phyloP scores from a whole-genome alignment of 345 rosid genomes.

The Populus euphratica region DNA sequence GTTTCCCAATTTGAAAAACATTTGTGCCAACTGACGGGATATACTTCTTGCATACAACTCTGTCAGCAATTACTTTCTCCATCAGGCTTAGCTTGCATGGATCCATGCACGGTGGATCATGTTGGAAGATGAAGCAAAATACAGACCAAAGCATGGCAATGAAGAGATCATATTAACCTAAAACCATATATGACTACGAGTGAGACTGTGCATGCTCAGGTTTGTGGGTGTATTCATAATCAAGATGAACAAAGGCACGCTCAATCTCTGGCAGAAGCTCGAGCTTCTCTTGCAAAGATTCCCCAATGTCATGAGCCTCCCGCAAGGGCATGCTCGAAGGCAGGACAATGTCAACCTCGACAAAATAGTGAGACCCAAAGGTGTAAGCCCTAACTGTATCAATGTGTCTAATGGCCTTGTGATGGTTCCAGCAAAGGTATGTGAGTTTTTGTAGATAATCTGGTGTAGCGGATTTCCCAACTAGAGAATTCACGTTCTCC shows the following conservation, averaged over 20 bases:
- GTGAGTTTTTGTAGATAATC: constrained; percentile 87
- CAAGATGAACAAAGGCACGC: constrained; percentile 96
- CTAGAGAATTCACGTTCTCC: constrained; percentile 90
- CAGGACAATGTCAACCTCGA: constrained; percentile 92
- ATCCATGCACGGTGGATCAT: not conserved
- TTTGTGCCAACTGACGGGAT: not conserved
- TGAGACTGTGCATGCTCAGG: constrained; percentile 75
- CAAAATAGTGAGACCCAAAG: constrained; percentile 97
- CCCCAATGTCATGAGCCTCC: constrained; percentile 93
- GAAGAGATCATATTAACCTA: not conserved
- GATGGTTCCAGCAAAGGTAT: constrained; percentile 97
- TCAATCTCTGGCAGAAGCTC: constrained; percentile 85
- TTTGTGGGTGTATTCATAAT: constrained; percentile 87
- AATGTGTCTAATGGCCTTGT: constrained; percentile 75
- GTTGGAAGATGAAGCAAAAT: not conserved
- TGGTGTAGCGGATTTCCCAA: constrained; percentile 84
- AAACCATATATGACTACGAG: not conserved
- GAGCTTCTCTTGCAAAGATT: constrained; percentile 84
- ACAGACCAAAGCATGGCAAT: not conserved
- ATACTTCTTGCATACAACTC: not conserved
- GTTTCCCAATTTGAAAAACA: not conserved
- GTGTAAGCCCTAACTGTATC: constrained; percentile 97
- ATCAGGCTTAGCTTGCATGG: not conserved
- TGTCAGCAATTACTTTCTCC: not conserved
- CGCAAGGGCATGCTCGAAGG: constrained; percentile 86